These are phyloP conservation scores for Tagetes erecta DNA, from an alignment of 129 eudicot genomes.

Conservation along the genomic window DNA sequence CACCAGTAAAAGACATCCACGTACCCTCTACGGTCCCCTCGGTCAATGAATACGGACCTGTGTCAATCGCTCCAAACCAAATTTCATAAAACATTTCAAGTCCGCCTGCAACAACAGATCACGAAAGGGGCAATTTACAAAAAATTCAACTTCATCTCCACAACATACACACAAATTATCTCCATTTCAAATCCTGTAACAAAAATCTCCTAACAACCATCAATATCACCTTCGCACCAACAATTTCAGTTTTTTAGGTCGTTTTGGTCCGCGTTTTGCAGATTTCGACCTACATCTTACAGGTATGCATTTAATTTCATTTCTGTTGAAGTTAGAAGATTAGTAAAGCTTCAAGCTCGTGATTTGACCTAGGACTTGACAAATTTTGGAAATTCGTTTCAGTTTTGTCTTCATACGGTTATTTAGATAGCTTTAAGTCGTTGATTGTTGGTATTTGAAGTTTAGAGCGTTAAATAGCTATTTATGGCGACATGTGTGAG, in stretches of 20 bases:
- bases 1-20: constrained; percentile 25
- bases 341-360: constrained; percentile 9
- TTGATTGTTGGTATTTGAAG: constrained; percentile 8
- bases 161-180: background rate
- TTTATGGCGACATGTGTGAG: background rate
- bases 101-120: constrained; percentile 30
- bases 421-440: background rate
- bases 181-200: background rate
- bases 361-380: constrained; percentile 10
- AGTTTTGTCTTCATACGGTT: background rate
- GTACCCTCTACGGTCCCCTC: constrained; percentile 1
- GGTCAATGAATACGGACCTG: constrained; percentile 21
- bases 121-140: background rate
- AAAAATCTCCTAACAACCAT: constrained; percentile 2
- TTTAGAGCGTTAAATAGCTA: constrained; percentile 4
- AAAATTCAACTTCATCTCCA: constrained; percentile 23
- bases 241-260: constrained; percentile 7
- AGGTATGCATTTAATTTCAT: constrained; percentile 5
- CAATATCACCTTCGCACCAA: background rate
- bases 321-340: background rate
- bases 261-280: constrained; percentile 10
- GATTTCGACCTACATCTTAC: constrained; percentile 3
- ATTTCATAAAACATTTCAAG: constrained; percentile 32
- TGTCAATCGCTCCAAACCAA: constrained; percentile 13
- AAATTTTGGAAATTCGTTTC: background rate